A percentile compares a stretch with the other conserved stretches of the same genome.
phyloP scores from a whole-genome alignment of 192 early-diverging fungal genomes.

The Spizellomyces sp. region DNA sequence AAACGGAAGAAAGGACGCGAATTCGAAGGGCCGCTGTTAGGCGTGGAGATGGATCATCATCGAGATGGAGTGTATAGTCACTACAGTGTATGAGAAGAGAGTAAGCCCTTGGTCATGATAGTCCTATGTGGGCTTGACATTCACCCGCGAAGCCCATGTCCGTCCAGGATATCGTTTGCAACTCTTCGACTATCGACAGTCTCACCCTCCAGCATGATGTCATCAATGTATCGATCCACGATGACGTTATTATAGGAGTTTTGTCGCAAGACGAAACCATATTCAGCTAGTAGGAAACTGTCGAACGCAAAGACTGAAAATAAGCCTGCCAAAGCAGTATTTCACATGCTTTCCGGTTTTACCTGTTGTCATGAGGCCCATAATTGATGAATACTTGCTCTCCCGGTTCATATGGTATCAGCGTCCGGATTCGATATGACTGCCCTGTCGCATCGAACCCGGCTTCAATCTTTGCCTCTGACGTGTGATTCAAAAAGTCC shows the following conservation, averaged over 20 bases:
- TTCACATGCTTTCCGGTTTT: not conserved
- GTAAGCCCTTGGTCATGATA: no score
- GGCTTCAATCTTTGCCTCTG: conserved; percentile 20
- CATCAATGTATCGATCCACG: conserved; percentile 22
- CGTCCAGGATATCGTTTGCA: not conserved
- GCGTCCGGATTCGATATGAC: conserved; percentile 28
- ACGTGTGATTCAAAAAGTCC: conserved; percentile 41
- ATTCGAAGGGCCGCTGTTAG: not conserved
- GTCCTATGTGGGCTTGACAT: no score
- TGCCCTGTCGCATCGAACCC: conserved; percentile 10
- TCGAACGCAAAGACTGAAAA: not conserved
- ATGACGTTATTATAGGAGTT: conserved; percentile 30
- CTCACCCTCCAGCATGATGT: conserved; percentile 14
- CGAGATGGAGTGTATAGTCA: not conserved
- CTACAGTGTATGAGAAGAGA: not conserved
- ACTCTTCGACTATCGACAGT: not conserved
- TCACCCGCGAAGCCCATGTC: no score
- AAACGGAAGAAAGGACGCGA: not conserved
- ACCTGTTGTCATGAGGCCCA: conserved; percentile 41
- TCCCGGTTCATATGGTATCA: conserved; percentile 7
- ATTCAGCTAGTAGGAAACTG: conserved; percentile 39
- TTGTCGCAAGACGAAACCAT: conserved; percentile 35
- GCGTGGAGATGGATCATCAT: not conserved
- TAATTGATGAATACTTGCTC: conserved; percentile 42
- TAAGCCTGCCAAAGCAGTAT: not conserved